Evolutionary conservation across 345 rosid genomes (phyloP).

Genomic region (Syzygium aqueum): DNA sequence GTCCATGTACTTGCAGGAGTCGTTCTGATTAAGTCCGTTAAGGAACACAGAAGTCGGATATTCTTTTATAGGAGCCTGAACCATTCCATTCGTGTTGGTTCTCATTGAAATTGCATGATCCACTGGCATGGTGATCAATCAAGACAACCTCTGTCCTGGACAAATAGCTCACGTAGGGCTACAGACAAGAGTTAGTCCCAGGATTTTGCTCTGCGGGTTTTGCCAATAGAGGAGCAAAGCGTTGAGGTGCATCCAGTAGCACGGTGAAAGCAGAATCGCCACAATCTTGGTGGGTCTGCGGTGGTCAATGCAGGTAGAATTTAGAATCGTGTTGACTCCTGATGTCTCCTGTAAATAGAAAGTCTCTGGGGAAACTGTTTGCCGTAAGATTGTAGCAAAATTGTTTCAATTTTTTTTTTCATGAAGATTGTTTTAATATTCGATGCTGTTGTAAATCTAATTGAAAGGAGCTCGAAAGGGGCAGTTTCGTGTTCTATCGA

Average conservation of each 20-base stretch:
- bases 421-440: background rate
- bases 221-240: background rate
- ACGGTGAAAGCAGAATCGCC: background rate
- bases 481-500: background rate
- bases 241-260: background rate
- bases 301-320: no score
- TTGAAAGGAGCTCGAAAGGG: background rate
- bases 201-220: background rate
- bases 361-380: background rate
- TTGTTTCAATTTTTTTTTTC: background rate
- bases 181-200: background rate
- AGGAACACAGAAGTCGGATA: no score
- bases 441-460: background rate
- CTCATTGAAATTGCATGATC: background rate
- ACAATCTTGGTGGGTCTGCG: background rate
- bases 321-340: no score
- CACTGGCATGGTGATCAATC: background rate
- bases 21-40: background rate
- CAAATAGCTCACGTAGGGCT: background rate
- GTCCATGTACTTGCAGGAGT: constrained; percentile 15
- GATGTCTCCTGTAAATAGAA: background rate
- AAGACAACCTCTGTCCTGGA: background rate
- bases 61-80: no score
- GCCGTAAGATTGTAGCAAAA: background rate
- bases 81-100: background rate